Evolutionary conservation across 1,284 basidiomycete species (phyloP), one percentile per base, ranked within the genome.

Genomic region (Boletellus deceptivus): DNA sequence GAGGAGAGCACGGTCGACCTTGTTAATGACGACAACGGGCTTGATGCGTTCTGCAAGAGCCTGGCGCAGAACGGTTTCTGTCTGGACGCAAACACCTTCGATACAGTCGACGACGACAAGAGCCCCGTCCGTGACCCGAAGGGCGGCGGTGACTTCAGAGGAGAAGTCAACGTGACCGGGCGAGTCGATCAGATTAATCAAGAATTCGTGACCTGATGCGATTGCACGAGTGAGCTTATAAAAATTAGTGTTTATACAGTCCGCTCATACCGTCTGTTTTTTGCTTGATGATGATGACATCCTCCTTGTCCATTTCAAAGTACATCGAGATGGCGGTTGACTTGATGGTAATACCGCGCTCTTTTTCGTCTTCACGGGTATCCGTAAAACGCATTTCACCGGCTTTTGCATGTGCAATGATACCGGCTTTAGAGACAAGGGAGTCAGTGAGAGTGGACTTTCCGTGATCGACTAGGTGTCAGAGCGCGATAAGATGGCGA

Each of bases 251-350:
- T 6, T 31, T n/a, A 18, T 20, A 40, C 10, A n/a, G 2, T 33
- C 31, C n/a, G 35, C 3, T 49, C 55, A 17, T 61, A 89, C 93
- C 94, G 4, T 87, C 84, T 41, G 92, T 96, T 77, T 96, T 91
- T 80, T 99, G 95, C 75, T 93, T 89, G 73, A 99, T 88, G 56
- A 88, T 79, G 17, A 70, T 64, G 40, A 96, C 67, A 58, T 96
- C 91, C 17, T 98, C 95, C 80, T 97, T 93, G 70, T 81, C 73
- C 69, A 99, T 83, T 77, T 93, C 87, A 73, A 99, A 99, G 79
- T 97, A 98, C 97, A 99, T 99, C 56, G 97, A 98, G 73, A 99
- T 98, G 70, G 96, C 97, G 43, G 97, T 99, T 44, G 97, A 99
- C 79, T 99, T 99, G 80, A 99, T 99, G 55, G 97, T 99, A 69